Evolutionary conservation across 345 rosid species (phyloP).

Genomic region (Euphorbia lathyris): DNA sequence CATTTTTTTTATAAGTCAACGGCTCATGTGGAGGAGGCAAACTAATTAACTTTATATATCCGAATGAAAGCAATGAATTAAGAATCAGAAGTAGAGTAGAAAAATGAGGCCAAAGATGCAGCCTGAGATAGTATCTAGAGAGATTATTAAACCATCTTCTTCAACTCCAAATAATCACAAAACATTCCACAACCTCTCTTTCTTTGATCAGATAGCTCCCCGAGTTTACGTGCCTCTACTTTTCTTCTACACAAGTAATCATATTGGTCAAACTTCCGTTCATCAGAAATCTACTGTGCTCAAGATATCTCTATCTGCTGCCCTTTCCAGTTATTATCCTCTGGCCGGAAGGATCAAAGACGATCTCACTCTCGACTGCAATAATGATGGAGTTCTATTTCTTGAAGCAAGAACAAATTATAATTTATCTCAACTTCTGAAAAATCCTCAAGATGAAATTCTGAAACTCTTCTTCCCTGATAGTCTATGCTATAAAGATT

Average conservation of each 20-base stretch:
- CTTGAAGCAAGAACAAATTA: background rate
- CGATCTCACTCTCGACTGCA: constrained; percentile 26
- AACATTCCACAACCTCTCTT: constrained; percentile 25
- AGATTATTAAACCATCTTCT: background rate
- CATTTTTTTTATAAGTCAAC: too few relatives aligned
- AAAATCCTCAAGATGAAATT: background rate
- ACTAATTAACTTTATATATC: too few relatives aligned
- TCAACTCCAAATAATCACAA: background rate
- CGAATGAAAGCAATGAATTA: too few relatives aligned
- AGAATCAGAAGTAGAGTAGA: background rate
- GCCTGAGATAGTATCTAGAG: background rate
- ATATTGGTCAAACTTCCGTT: background rate
- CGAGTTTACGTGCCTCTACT: constrained; percentile 11
- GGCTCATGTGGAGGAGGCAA: too few relatives aligned
- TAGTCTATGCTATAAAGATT: background rate
- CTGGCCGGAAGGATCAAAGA: constrained; percentile 40
- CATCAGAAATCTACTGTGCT: constrained; percentile 16
- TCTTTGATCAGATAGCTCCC: constrained; percentile 30
- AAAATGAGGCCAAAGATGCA: background rate
- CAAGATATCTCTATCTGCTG: constrained; percentile 36
- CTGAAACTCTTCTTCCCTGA: background rate
- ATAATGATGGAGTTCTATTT: constrained; percentile 16
- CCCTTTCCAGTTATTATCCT: constrained; percentile 44
- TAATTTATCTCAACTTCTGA: background rate
- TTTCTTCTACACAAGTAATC: constrained; percentile 14